A percentile compares a stretch with the other conserved stretches of the same genome.
Conservation (phyloP, 2,329 filamentous ascomycete species). For the Incumbomyces lentus region DNA sequence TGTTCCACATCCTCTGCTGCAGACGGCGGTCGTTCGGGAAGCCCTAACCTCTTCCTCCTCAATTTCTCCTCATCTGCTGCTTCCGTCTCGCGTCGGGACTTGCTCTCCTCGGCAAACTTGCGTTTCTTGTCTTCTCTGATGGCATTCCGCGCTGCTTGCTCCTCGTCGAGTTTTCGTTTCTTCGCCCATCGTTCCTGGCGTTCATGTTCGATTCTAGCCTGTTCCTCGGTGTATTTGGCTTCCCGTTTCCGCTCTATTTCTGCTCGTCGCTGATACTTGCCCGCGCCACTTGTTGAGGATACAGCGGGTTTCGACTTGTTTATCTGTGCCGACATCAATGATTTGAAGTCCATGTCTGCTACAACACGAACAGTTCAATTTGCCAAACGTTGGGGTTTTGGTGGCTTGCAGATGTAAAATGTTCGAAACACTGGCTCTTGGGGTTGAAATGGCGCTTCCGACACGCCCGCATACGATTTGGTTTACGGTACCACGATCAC, state of each 20-base stretch:
- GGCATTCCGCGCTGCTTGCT: conserved; percentile 59
- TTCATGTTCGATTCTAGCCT: conserved; percentile 61
- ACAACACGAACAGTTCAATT: not conserved
- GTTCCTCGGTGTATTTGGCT: conserved; percentile 70
- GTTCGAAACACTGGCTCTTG: no score
- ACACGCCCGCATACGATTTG: no score
- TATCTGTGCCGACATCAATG: conserved; percentile 87
- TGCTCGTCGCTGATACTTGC: conserved; percentile 72
- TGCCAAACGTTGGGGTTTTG: not conserved
- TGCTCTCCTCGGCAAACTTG: conserved; percentile 70
- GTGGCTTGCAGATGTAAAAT: no score
- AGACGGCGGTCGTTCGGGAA: conserved; percentile 58
- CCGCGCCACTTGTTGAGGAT: conserved; percentile 8
- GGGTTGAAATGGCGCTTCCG: no score
- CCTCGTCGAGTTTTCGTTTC: conserved; percentile 85
- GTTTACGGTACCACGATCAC: no score
- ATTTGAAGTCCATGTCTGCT: conserved; percentile 76
- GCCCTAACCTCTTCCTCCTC: conserved; percentile 63
- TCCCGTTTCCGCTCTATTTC: conserved; percentile 76
- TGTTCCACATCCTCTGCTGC: conserved; percentile 30
- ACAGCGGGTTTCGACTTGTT: conserved; percentile 58
- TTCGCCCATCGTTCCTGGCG: conserved; percentile 58
- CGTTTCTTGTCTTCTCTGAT: conserved; percentile 72
- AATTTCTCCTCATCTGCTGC: conserved; percentile 63
- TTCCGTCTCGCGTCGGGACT: conserved; percentile 56